These are phyloP conservation scores for Hygrocybe punicea DNA, from an alignment of 768 basidiomycete species.

Conservation along the genomic window DNA sequence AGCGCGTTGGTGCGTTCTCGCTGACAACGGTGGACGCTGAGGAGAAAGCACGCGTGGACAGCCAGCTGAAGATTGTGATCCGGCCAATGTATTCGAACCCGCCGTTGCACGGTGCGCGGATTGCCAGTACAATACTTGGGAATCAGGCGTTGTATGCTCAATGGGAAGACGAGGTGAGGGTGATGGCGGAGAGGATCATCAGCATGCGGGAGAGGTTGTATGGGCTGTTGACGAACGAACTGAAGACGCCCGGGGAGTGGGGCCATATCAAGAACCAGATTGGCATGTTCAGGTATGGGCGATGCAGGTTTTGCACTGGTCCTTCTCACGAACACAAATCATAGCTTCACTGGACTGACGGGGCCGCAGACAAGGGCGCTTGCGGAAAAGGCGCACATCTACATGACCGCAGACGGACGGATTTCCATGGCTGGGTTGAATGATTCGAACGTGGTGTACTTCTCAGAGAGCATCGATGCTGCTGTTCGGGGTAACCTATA, in stretches of 20 bases:
- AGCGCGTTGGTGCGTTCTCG: conserved; percentile 97
- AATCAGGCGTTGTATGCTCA: conserved; percentile 70
- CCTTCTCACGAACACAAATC: background rate
- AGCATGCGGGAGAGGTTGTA: conserved; percentile 86
- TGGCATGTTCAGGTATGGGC: conserved; percentile 90
- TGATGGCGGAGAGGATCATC: conserved; percentile 94
- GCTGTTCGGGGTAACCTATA: conserved; percentile 77
- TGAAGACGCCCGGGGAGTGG: conserved; percentile 94
- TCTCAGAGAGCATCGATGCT: conserved; percentile 80
- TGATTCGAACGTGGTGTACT: conserved; percentile 79
- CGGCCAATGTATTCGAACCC: conserved; percentile 99
- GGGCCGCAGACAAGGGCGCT: conserved; percentile 75
- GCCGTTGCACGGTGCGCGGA: conserved; percentile 82
- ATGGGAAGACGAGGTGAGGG: conserved; percentile 91
- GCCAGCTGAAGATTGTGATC: conserved; percentile 92
- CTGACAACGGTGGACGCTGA: conserved; percentile 63
- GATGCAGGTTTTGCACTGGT: background rate
- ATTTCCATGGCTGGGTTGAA: conserved; percentile 95
- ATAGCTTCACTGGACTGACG: conserved; percentile 82
- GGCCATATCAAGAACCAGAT: conserved; percentile 92
- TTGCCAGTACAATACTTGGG: conserved; percentile 81
- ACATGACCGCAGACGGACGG: conserved; percentile 91
- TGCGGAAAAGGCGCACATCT: conserved; percentile 85
- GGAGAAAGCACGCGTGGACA: conserved; percentile 84
- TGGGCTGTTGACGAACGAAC: conserved; percentile 66